phyloP scores from a whole-genome alignment of 768 basidiomycete genomes.

The Coprinopsis cinerea region DNA sequence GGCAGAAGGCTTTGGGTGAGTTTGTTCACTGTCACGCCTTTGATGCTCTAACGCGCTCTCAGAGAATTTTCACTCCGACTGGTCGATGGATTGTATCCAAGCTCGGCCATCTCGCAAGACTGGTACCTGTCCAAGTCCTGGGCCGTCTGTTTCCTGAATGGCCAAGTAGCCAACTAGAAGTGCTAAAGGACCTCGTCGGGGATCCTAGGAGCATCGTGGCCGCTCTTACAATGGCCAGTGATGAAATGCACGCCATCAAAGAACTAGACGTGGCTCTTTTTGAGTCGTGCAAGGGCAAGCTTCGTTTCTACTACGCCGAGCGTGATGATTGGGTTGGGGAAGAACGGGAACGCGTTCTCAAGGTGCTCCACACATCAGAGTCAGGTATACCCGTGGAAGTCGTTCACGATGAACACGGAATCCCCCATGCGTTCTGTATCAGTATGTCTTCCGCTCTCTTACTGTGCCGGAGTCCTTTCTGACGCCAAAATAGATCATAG shows the following conservation, averaged over 20 bases:
- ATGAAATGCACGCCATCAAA: slow-evolving; percentile 61
- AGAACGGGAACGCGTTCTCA: slow-evolving; percentile 41
- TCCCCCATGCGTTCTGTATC: slow-evolving; percentile 74
- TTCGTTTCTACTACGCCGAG: slow-evolving; percentile 54
- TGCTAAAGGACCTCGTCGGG: slow-evolving; percentile 43
- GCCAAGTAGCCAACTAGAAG: slow-evolving; percentile 40
- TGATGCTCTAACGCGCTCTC: not conserved
- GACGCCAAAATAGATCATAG: slow-evolving; percentile 56
- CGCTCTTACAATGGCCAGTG: slow-evolving; percentile 53
- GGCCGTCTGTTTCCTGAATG: slow-evolving; percentile 41
- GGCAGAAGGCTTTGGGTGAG: slow-evolving; percentile 54
- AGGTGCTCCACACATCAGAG: slow-evolving; percentile 29
- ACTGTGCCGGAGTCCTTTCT: no score
- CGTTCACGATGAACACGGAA: slow-evolving; percentile 37
- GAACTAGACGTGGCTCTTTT: slow-evolving; percentile 44
- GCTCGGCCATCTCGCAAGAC: slow-evolving; percentile 38
- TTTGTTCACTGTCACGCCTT: slow-evolving; percentile 8
- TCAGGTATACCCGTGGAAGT: slow-evolving; percentile 24
- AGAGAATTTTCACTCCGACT: slow-evolving; percentile 39
- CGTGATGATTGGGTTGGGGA: slow-evolving; percentile 66
- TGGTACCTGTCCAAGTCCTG: slow-evolving; percentile 35
- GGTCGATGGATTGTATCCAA: slow-evolving; percentile 34
- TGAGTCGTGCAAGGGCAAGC: slow-evolving; percentile 29
- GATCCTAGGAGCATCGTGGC: slow-evolving; percentile 49
- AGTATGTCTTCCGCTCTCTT: slow-evolving; percentile 36